Evolutionary conservation across 192 early-diverging fungal species (phyloP), one percentile per base, ranked within the genome.

Genomic region (Tieghemiomyces parasiticus): DNA sequence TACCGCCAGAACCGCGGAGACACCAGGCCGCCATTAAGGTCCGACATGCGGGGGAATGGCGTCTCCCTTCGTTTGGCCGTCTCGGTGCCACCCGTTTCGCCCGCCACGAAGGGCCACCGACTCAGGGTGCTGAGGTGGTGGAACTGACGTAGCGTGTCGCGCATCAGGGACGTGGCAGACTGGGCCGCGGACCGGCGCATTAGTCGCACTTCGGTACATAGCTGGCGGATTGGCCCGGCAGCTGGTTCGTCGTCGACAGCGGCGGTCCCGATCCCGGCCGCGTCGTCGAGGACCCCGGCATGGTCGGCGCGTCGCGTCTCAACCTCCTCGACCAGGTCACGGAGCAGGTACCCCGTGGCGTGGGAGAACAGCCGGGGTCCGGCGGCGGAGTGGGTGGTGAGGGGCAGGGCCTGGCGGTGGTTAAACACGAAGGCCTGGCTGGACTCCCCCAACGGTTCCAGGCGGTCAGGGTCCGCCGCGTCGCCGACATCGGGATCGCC

Each of bases 381-480:
- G 20, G 26, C 10, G 33, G 55, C 4, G 28, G 33, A n/a, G n/a
- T 58, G 33, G 32, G 33, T n/a, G 20, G 33, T 10, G 22, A n/a
- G 24, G 24, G 55, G 55, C 24, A 58, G 22, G 13, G 35, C 33
- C n/a, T 58, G 55, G n/a, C 35, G 55, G n/a, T 58, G 55, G 55
- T 58, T 58, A 38, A 58, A 58, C 16, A 58, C 35, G n/a, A 31
- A 58, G 35, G 33, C 32, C 55, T 58, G 55, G 1, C n/a, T 26
- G 30, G 55, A 30, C 32, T 34, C 55, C 33, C n/a, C 19, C 35
- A 58, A 22, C 3, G 31, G 26, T 35, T 58, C 55, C 16, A 12
- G 32, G 4, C 55, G 16, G 0, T 34, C 33, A 4, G 34, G 16
- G n/a, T 19, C 49, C n/a, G 49, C 49, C 4, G 12, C 49, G 2